Evolutionary conservation across 768 basidiomycete genomes (phyloP).

Genomic region (Trametes cinnabarina): DNA sequence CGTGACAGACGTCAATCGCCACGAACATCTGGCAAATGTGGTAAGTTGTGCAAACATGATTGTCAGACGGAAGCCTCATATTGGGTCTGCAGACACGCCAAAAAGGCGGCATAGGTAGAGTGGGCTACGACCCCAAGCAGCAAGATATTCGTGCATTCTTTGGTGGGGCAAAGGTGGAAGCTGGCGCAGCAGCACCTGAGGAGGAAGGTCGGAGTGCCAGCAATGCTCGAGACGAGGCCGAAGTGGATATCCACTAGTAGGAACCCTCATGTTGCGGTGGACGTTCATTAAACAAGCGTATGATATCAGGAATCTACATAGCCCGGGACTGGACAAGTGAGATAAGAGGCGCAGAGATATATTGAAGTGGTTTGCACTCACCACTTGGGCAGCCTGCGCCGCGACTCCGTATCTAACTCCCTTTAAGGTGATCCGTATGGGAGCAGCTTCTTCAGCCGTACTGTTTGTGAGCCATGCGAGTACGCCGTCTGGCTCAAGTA

Average conservation of each 20-base stretch:
- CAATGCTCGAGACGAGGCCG: conserved; percentile 30
- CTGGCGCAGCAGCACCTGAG: background rate
- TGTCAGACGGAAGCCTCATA: background rate
- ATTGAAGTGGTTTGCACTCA: background rate
- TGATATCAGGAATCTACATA: conserved; percentile 13
- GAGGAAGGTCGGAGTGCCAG: conserved; percentile 28
- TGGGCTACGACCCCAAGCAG: conserved; percentile 72
- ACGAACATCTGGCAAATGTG: conserved; percentile 54
- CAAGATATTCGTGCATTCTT: conserved; percentile 76
- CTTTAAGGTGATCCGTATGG: conserved; percentile 56
- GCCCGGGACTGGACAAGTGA: background rate
- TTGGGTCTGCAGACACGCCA: conserved; percentile 67
- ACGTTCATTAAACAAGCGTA: conserved; percentile 2
- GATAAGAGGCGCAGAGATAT: background rate
- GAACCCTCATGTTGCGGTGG: background rate
- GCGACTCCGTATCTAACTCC: background rate
- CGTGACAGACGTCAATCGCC: conserved; percentile 52
- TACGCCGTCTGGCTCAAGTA: conserved; percentile 63
- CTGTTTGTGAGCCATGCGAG: conserved; percentile 62
- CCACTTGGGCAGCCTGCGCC: background rate
- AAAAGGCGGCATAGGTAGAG: conserved; percentile 70
- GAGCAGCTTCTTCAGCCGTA: conserved; percentile 65
- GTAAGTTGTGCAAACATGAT: conserved; percentile 41
- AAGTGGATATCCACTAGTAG: conserved; percentile 20
- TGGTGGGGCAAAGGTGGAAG: conserved; percentile 33